A percentile compares a stretch with the other conserved stretches of the same genome.
phyloP scores from a whole-genome alignment of 169 alveolate genomes.

The Plasmodium billcollinsi region DNA sequence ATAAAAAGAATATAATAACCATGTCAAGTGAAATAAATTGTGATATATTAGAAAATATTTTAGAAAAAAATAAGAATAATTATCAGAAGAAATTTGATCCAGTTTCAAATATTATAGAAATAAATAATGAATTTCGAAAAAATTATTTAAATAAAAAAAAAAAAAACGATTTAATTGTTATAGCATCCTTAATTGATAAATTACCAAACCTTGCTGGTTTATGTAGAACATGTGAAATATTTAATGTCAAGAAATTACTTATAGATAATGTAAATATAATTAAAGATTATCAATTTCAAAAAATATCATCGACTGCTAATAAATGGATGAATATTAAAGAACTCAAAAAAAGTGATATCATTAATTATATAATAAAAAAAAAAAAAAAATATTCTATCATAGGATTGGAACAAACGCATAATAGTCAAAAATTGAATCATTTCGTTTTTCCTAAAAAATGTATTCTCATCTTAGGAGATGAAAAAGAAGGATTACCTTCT shows the following conservation, averaged over 20 bases:
- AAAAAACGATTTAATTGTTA: constrained; percentile 89
- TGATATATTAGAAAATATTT: not conserved
- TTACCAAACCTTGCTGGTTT: constrained; percentile 94
- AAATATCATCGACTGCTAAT: constrained; percentile 92
- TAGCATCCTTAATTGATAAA: constrained; percentile 92
- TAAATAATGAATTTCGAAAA: constrained; percentile 30
- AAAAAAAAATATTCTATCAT: constrained; percentile 88
- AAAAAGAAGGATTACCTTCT: constrained; percentile 94
- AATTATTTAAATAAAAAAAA: constrained; percentile 77
- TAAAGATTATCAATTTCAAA: constrained; percentile 86
- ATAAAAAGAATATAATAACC: not conserved
- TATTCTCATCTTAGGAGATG: constrained; percentile 92
- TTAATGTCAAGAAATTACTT: constrained; percentile 84
- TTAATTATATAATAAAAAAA: constrained; percentile 82
- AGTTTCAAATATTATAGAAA: not conserved
- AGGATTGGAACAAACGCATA: constrained; percentile 93
- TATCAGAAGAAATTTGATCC: constrained; percentile 82
- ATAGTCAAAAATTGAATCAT: constrained; percentile 83
- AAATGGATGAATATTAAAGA: constrained; percentile 92
- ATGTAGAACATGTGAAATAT: constrained; percentile 93
- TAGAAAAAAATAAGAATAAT: constrained; percentile 30
- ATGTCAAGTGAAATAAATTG: not conserved
- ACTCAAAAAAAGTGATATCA: constrained; percentile 79
- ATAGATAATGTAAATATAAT: constrained; percentile 79
- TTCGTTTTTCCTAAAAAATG: constrained; percentile 89